These are phyloP conservation scores for Davidsoniella virescens DNA, from an alignment of 2,329 filamentous ascomycete genomes.

Conservation along the genomic window DNA sequence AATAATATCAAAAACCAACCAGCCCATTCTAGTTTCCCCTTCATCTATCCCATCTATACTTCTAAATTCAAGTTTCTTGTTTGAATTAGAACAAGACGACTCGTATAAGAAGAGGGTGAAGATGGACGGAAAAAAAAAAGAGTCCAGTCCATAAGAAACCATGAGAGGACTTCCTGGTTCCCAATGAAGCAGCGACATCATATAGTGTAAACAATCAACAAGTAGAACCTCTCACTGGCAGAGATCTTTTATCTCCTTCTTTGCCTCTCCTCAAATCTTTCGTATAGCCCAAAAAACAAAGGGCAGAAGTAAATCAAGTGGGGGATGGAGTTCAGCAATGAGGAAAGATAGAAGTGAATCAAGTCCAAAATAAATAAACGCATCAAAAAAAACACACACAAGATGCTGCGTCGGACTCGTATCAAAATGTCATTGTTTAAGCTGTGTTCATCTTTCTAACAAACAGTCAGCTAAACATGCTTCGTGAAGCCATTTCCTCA, in stretches of 20 bases:
- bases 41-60: neutral
- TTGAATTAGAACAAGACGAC: neutral
- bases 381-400: slow-evolving; percentile 16
- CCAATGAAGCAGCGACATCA: too few relatives aligned
- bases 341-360: neutral
- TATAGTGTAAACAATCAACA: too few relatives aligned
- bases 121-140: neutral
- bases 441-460: neutral
- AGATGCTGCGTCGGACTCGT: slow-evolving; percentile 21
- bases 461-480: neutral
- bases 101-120: slow-evolving; percentile 1
- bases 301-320: neutral
- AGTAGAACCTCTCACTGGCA: too few relatives aligned
- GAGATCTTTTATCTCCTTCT: too few relatives aligned
- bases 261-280: too few relatives aligned
- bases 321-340: neutral
- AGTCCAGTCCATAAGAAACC: too few relatives aligned
- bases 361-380: neutral
- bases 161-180: too few relatives aligned
- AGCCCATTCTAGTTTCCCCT: neutral
- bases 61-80: neutral
- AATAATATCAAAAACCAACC: neutral
- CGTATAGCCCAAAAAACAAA: neutral
- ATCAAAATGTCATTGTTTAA: slow-evolving; percentile 12
- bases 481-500: slow-evolving; percentile 9